Conservation (phyloP, 1,139 yeast genomes). For the Debaryomyces udenii region DNA sequence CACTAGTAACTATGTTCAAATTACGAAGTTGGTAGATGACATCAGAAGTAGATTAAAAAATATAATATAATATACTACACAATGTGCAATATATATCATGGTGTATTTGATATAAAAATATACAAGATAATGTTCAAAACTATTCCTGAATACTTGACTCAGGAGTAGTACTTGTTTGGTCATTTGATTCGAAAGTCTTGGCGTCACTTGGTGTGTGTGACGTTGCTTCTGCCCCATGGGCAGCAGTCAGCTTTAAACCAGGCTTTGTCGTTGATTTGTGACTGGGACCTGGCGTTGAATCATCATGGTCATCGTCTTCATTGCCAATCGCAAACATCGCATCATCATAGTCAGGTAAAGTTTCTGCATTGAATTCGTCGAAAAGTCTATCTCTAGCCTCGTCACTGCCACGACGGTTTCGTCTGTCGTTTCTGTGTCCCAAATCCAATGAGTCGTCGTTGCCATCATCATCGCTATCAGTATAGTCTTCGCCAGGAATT, state of each 20-base stretch:
- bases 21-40: too few relatives aligned
- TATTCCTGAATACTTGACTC: too few relatives aligned
- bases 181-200: not conserved
- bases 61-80: too few relatives aligned
- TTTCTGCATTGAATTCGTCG: conserved; percentile 43
- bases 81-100: too few relatives aligned
- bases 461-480: conserved; percentile 31
- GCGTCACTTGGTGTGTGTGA: not conserved
- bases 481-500: conserved; percentile 67
- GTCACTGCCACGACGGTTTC: conserved; percentile 23
- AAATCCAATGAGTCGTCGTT: conserved; percentile 32
- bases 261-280: not conserved
- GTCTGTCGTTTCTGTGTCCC: conserved; percentile 25
- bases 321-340: conserved; percentile 49
- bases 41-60: too few relatives aligned
- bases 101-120: too few relatives aligned
- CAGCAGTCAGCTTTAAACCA: not conserved
- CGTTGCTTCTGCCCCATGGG: not conserved
- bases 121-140: too few relatives aligned
- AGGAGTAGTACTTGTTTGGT: too few relatives aligned
- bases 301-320: conserved; percentile 32
- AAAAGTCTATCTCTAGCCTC: conserved; percentile 45
- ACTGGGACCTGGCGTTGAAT: conserved; percentile 1
- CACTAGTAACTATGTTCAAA: too few relatives aligned
- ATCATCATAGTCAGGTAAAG: conserved; percentile 43